Percentiles rank a stretch among this genome's conserved stretches.
Conservation (phyloP, 2,329 filamentous ascomycete species). For the Aspergillus tanneri region DNA sequence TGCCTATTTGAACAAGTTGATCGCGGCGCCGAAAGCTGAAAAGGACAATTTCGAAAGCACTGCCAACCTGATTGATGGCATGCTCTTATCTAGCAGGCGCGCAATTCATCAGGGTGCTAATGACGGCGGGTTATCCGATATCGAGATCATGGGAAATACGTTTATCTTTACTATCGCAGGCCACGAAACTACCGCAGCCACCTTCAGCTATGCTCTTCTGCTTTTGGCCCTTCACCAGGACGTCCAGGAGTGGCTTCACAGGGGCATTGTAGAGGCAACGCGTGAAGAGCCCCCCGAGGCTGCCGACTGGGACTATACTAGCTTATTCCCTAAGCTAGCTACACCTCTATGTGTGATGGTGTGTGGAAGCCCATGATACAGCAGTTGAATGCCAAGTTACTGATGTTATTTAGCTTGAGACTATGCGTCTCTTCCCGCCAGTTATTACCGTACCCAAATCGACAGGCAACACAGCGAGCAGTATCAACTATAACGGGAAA, state of each 20-base stretch:
- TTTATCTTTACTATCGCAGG: slow-evolving; percentile 53
- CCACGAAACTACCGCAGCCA: slow-evolving; percentile 53
- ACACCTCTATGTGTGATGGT: slow-evolving; percentile 26
- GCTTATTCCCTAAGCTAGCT: slow-evolving; percentile 41
- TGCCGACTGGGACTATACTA: slow-evolving; percentile 35
- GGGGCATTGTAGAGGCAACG: slow-evolving; percentile 39
- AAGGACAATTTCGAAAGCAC: slow-evolving; percentile 10
- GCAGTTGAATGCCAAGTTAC: neutral
- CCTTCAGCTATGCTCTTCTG: slow-evolving; percentile 43
- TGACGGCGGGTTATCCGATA: slow-evolving; percentile 13
- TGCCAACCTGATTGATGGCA: slow-evolving; percentile 16
- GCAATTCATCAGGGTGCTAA: neutral
- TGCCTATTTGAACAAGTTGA: slow-evolving; percentile 18
- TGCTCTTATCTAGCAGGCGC: slow-evolving; percentile 11
- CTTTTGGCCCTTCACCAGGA: slow-evolving; percentile 48
- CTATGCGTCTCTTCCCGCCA: slow-evolving; percentile 43
- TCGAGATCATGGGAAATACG: slow-evolving; percentile 52
- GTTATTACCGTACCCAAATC: slow-evolving; percentile 32
- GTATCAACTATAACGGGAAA: slow-evolving; percentile 13
- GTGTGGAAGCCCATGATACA: neutral
- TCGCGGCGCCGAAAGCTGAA: slow-evolving; percentile 27
- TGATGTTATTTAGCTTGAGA: slow-evolving; percentile 42
- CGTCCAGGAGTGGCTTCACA: slow-evolving; percentile 48
- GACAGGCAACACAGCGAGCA: slow-evolving; percentile 22
- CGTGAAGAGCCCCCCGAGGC: slow-evolving; percentile 17